Percentiles rank a stretch among this genome's conserved stretches.
These are phyloP conservation scores for Hypoxylon cercidicola DNA, from an alignment of 495 filamentous ascomycete species.

Conservation along the genomic window DNA sequence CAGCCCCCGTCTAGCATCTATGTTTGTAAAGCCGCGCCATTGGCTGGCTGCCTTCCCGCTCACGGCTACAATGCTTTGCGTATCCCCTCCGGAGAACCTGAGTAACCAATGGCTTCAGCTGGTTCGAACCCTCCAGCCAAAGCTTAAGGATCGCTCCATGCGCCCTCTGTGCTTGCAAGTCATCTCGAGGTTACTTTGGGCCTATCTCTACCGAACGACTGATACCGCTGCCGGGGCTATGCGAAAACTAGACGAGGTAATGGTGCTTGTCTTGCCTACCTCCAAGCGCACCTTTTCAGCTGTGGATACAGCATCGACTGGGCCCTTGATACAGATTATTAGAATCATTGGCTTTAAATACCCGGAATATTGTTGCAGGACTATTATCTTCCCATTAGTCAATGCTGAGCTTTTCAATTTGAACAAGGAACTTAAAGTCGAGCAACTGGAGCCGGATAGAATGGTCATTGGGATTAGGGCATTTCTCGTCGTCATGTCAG, in stretches of 20 bases:
- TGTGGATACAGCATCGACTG: constrained; percentile 81
- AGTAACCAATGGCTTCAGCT: constrained; percentile 85
- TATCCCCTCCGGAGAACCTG: constrained; percentile 85
- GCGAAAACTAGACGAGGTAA: constrained; percentile 87
- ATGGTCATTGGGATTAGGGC: constrained; percentile 96
- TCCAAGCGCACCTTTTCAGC: constrained; percentile 80
- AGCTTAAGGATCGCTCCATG: constrained; percentile 83
- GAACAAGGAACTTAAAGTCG: constrained; percentile 83
- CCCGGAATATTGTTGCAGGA: constrained; percentile 91
- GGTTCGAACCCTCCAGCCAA: constrained; percentile 76
- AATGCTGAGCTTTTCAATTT: constrained; percentile 87
- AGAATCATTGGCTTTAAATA: constrained; percentile 94
- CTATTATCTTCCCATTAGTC: constrained; percentile 91
- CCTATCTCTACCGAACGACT: constrained; percentile 85
- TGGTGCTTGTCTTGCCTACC: constrained; percentile 80
- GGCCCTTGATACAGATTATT: constrained; percentile 91
- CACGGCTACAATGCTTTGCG: constrained; percentile 84
- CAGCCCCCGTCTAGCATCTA: constrained; percentile 76
- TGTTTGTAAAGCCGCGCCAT: constrained; percentile 90
- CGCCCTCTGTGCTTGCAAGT: constrained; percentile 86
- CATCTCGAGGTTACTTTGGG: constrained; percentile 93
- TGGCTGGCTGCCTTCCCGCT: constrained; percentile 90
- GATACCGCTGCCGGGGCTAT: constrained; percentile 73
- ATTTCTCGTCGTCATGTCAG: constrained; percentile 90
- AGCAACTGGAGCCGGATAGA: constrained; percentile 93